Percentiles rank a stretch among this genome's conserved stretches.
Conservation (phyloP, 208 protist genomes). For the Angomonas desouzai region DNA sequence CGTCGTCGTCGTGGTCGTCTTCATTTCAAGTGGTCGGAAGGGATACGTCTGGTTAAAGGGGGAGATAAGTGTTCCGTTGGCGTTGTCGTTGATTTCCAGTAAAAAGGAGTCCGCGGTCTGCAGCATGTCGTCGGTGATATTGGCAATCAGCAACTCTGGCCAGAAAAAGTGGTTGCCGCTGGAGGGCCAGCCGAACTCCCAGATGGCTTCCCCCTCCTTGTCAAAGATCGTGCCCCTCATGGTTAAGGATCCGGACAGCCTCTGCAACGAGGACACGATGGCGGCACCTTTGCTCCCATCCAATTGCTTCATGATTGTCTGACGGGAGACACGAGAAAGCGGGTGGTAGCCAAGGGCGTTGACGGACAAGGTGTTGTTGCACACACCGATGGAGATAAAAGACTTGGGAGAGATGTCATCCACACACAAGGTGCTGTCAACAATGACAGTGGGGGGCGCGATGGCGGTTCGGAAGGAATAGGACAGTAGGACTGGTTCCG, state of each 20-base stretch:
- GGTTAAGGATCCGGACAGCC: not conserved
- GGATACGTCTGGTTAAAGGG: not conserved
- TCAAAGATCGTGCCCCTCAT: not conserved
- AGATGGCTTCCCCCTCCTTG: not conserved
- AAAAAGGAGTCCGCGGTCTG: not conserved
- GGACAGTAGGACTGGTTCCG: not conserved
- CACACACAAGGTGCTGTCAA: not conserved
- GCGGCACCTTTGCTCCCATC: not conserved
- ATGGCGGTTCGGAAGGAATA: not conserved
- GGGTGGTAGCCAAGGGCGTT: not conserved
- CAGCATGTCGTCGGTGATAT: not conserved
- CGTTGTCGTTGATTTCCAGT: not conserved
- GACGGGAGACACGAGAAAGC: not conserved
- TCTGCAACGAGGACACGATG: not conserved
- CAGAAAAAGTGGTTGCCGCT: not conserved
- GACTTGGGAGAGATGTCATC: not conserved
- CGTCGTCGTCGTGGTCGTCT: not conserved
- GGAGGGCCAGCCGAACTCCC: not conserved
- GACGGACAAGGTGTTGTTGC: not conserved
- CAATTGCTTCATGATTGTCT: not conserved
- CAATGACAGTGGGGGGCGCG: not conserved
- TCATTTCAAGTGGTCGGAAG: not conserved
- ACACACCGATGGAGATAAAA: not conserved
- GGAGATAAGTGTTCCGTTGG: not conserved
- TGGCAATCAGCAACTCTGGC: not conserved